Evolutionary conservation across 1,284 basidiomycete genomes (phyloP).

Genomic region (Kalmanozyma brasiliensis): DNA sequence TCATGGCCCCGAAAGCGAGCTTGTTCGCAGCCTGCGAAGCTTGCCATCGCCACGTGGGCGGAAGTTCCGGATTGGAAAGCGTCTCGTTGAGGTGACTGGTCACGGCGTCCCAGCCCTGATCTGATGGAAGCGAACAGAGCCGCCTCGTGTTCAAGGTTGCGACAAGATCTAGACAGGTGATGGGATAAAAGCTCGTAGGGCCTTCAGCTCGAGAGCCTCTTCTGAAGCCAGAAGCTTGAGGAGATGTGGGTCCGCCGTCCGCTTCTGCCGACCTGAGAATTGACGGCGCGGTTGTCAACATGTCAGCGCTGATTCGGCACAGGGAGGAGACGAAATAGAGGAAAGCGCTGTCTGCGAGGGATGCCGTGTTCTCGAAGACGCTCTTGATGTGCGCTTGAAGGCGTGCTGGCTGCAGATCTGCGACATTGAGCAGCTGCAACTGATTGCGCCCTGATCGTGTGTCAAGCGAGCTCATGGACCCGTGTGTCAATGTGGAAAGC

Average conservation of each 20-base stretch:
- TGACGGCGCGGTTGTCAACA: slow-evolving; percentile 13
- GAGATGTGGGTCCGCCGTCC: slow-evolving; percentile 8
- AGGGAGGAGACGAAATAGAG: slow-evolving; percentile 82
- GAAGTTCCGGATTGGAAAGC: slow-evolving; percentile 76
- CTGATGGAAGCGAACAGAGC: slow-evolving; percentile 80
- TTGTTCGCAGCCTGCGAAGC: slow-evolving; percentile 83
- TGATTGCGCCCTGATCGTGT: slow-evolving; percentile 36
- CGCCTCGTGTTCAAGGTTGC: slow-evolving; percentile 84
- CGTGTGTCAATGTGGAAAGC: slow-evolving; percentile 41
- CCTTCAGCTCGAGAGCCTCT: slow-evolving; percentile 2
- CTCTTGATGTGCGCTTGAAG: slow-evolving; percentile 46
- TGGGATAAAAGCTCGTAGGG: slow-evolving; percentile 74
- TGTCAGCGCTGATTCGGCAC: slow-evolving; percentile 78
- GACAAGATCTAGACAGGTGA: slow-evolving; percentile 83
- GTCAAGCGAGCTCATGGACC: slow-evolving; percentile 36
- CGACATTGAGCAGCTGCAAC: slow-evolving; percentile 37
- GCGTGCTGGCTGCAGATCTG: slow-evolving; percentile 29
- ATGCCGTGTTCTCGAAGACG: slow-evolving; percentile 71
- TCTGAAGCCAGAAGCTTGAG: slow-evolving; percentile 20
- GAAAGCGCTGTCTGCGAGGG: slow-evolving; percentile 83
- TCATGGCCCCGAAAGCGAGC: slow-evolving; percentile 69
- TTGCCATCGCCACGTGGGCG: slow-evolving; percentile 84
- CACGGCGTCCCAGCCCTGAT: slow-evolving; percentile 85
- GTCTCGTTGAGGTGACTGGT: slow-evolving; percentile 82
- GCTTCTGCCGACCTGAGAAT: slow-evolving; percentile 4